Evolutionary conservation across 306 rosid genomes (phyloP), one percentile per base, ranked within the genome.

Genomic region (Cyamopsis tetragonoloba): DNA sequence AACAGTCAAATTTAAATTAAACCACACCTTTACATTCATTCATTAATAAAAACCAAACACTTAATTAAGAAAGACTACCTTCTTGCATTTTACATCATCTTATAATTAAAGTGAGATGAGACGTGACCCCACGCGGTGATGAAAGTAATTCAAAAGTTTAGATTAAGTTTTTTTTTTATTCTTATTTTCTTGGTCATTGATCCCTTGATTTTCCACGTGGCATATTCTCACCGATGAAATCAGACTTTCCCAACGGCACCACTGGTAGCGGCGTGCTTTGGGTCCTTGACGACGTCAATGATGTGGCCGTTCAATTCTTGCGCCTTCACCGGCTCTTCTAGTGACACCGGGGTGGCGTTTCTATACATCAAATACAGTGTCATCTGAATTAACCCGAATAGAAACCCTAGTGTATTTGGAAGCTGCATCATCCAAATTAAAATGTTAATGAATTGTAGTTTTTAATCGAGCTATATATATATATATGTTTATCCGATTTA

Each of bases 351-450:
- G 11, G 79, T 88, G 13, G 82, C 75, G 13, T 90, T 86, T 76
- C 81, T 90, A 87, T 80, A 88, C 11, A 93, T 73, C 38, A 73
- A 0, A 77, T 84, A 93, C 35, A 90, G 68, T 51, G 70, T 84
- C 97, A 93, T 93, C 77, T 93, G 99, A 43, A 76, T 82, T 39
- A 88, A 73, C 24, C 99, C 99, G 14, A 86, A 93, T 38, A 93
- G n/a, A 76, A 93, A 85, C 4, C 99, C 99, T 4, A 93, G 81
- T 4, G 87, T 73, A 27, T 93, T 93, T 28, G 99, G 99, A 0
- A 93, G 80, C 98, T 91, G 86, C 72, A 68, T 12, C 28, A 66
- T 68, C 19, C 17, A 78, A 63, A 30, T 11, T 3, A 8, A 48
- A 68, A 19, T 43, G 24, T 50, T 57, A 39, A 2, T 18, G 11